Base-by-base conservation (phyloP, 495 filamentous ascomycete genomes). In the Neurospora sp. region DNA sequence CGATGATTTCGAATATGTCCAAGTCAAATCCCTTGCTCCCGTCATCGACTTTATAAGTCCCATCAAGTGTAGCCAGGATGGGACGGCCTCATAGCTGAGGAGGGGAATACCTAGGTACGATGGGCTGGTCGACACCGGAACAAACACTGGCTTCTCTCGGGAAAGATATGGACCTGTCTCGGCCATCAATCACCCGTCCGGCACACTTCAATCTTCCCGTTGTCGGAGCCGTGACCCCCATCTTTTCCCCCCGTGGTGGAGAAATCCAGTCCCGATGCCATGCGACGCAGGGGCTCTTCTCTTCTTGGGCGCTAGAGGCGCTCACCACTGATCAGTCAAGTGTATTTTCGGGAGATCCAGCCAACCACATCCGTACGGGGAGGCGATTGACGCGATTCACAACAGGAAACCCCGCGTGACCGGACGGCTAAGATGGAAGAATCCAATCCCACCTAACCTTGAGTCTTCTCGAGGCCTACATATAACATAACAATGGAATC, bases 141-240 rank as follows among this genome's bases (percentile, higher is more conserved):
- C 12, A 14, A 59, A 59, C 12, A 59, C 23, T 31, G 23, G 12
- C 23, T 6, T 23, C 48, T 7, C 48, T 62, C 54, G 54, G 23
- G 54, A 31, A 16, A 62, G 54, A 62, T 16, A 31, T 62, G 54
- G 54, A 2, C 23, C 54, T 31, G 23, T 18, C 54, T 62, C 54
- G 54, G 54, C 23, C 54, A 9, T 62, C 12, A 62, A 31, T 62
- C 54, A 62, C 27, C 54, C 54, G 54, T 31, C 23, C 27, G 27
- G 12, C 5, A 31, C 12, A 62, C 14, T 62, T 62, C 40, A 16
- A 48, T 62, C 71, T 54, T 44, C 71, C 70, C 72, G 66, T 35
- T 73, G 31, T 73, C 72, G 72, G 72, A 70, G 72, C 39, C 31
- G 40, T 72, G 72, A 73, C 54, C 54, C 54, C 54, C 54, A 62